phyloP scores from a whole-genome alignment of 306 rosid species.

The Inga oerstediana region DNA sequence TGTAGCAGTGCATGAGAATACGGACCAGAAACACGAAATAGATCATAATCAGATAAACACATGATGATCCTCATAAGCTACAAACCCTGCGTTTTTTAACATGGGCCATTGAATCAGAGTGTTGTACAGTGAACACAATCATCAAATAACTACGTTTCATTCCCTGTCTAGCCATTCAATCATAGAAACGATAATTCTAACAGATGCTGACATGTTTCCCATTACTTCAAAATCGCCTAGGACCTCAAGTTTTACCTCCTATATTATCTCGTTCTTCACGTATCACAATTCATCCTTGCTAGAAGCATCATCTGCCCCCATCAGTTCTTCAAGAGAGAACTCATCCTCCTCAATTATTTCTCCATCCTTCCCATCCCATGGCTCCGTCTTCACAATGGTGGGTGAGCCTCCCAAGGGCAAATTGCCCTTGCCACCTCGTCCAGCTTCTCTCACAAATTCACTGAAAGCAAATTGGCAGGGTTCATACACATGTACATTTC shows the following conservation, averaged over 20 bases:
- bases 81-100: conserved; percentile 20
- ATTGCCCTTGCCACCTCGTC: conserved; percentile 92
- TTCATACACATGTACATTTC: conserved; percentile 21
- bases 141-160: conserved; percentile 19
- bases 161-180: conserved; percentile 7
- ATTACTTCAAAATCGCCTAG: conserved; percentile 29
- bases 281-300: conserved; percentile 70
- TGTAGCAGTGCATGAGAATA: background rate
- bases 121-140: conserved; percentile 13
- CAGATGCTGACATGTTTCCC: conserved; percentile 19
- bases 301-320: conserved; percentile 75
- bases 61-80: conserved; percentile 26
- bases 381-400: conserved; percentile 61
- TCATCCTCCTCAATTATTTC: conserved; percentile 91
- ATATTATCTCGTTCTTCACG: background rate
- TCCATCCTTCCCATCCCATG: conserved; percentile 98
- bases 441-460: conserved; percentile 88
- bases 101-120: conserved; percentile 8
- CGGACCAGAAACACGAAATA: conserved; percentile 18
- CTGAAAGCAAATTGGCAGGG: conserved; percentile 43
- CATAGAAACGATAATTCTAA: conserved; percentile 17
- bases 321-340: conserved; percentile 94
- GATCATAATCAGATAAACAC: background rate
- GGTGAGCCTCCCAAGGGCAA: conserved; percentile 73
- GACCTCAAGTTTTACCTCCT: conserved; percentile 27